Conservation (phyloP, 768 basidiomycete genomes). For the Omphalotus guepiniiformis region DNA sequence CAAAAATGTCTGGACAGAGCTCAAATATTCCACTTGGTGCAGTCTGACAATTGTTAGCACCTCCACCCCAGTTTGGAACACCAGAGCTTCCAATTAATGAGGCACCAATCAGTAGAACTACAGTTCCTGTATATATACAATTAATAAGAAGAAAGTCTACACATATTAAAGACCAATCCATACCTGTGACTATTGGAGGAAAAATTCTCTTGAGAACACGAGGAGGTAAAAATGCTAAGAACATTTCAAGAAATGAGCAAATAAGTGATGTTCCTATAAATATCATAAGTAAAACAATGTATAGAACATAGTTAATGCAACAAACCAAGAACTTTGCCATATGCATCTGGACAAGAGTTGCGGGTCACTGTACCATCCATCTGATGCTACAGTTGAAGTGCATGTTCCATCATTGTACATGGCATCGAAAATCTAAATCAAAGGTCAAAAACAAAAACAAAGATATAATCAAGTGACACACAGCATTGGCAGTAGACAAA, state of each 20-base stretch:
- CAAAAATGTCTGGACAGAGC: slow-evolving; percentile 67
- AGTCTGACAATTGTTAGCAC: slow-evolving; percentile 63
- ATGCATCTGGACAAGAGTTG: slow-evolving; percentile 72
- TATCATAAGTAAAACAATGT: not conserved
- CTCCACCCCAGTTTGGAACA: slow-evolving; percentile 80
- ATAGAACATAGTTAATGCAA: not conserved
- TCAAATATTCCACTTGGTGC: slow-evolving; percentile 66
- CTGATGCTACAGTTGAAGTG: slow-evolving; percentile 47
- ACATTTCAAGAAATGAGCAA: slow-evolving; percentile 79
- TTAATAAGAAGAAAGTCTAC: not conserved
- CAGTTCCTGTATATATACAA: slow-evolving; percentile 45
- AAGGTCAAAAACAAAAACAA: not conserved
- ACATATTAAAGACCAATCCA: not conserved
- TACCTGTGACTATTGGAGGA: slow-evolving; percentile 77
- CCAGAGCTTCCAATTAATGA: slow-evolving; percentile 73
- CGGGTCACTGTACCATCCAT: slow-evolving; percentile 60
- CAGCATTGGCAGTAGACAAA: slow-evolving; percentile 66
- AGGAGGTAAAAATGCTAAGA: slow-evolving; percentile 69
- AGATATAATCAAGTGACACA: slow-evolving; percentile 26
- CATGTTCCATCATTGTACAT: slow-evolving; percentile 83
- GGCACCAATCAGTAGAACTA: slow-evolving; percentile 77
- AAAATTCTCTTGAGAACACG: slow-evolving; percentile 62
- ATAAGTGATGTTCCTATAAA: slow-evolving; percentile 64
- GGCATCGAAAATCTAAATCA: slow-evolving; percentile 58
- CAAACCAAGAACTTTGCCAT: slow-evolving; percentile 70